These are phyloP conservation scores for Tylopilus sp. DNA, from an alignment of 1,284 basidiomycete species.

Conservation along the genomic window DNA sequence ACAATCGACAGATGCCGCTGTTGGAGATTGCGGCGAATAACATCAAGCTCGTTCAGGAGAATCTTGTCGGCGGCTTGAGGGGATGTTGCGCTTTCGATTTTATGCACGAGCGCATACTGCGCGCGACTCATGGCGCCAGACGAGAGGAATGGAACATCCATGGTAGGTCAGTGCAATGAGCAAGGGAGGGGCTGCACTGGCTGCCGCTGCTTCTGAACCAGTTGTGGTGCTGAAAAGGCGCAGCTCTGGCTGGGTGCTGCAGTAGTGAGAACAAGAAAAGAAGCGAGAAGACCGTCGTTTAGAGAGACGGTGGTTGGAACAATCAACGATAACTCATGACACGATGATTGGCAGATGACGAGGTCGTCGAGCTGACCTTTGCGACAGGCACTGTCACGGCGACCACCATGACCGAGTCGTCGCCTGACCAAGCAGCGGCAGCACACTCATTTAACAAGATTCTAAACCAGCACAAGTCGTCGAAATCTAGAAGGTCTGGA, in stretches of 20 bases:
- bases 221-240: conserved; percentile 11
- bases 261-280: background rate
- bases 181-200: background rate
- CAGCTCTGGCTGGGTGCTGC: conserved; percentile 19
- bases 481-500: conserved; percentile 58
- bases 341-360: background rate
- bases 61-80: conserved; percentile 55
- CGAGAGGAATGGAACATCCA: conserved; percentile 71
- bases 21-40: conserved; percentile 49
- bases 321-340: conserved; percentile 5
- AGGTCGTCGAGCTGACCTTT: background rate
- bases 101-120: conserved; percentile 69
- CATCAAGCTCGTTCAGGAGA: conserved; percentile 53
- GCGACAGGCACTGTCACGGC: conserved; percentile 4
- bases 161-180: conserved; percentile 24
- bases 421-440: conserved; percentile 36
- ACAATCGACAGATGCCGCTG: conserved; percentile 49
- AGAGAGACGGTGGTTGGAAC: background rate
- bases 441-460: conserved; percentile 77
- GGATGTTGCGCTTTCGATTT: conserved; percentile 57
- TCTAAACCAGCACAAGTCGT: conserved; percentile 62
- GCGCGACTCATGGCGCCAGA: conserved; percentile 70
- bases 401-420: conserved; percentile 23
- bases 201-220: background rate
- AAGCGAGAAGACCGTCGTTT: background rate